Evolutionary conservation across 1,284 basidiomycete genomes (phyloP).

Genomic region (Cryptococcus floricola): DNA sequence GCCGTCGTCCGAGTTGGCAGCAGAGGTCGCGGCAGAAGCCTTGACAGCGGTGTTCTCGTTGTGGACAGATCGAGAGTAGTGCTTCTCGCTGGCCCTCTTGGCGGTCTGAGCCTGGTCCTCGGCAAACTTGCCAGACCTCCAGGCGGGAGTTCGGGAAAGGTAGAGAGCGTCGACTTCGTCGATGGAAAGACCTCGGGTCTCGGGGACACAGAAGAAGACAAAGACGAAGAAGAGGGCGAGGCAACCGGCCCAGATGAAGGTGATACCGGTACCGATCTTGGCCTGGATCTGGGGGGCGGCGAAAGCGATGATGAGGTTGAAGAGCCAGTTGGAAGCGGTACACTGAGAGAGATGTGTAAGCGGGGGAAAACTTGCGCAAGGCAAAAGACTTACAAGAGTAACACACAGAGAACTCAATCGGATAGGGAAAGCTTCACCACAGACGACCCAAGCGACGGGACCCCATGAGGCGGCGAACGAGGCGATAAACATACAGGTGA

Average conservation of each 20-base stretch:
- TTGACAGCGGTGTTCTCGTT: constrained; percentile 16
- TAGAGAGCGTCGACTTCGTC: constrained; percentile 49
- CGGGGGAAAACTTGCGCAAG: neutral
- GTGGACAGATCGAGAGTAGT: constrained; percentile 25
- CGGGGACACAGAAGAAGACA: constrained; percentile 49
- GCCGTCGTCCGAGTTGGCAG: constrained; percentile 18
- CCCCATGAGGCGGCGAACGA: constrained; percentile 52
- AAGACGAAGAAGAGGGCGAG: constrained; percentile 37
- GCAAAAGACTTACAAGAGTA: constrained; percentile 27
- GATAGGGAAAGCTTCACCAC: constrained; percentile 51
- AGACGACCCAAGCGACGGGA: constrained; percentile 48
- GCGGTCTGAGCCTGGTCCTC: constrained; percentile 16
- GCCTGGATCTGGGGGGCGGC: constrained; percentile 47
- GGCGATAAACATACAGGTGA: constrained; percentile 53
- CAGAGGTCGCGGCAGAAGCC: constrained; percentile 14
- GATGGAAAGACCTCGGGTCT: constrained; percentile 44
- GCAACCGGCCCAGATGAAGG: constrained; percentile 49
- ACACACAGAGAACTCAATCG: constrained; percentile 48
- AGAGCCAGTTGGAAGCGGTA: constrained; percentile 50
- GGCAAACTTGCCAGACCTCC: constrained; percentile 29
- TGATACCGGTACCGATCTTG: constrained; percentile 44
- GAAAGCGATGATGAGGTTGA: constrained; percentile 48
- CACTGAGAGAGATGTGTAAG: constrained; percentile 7
- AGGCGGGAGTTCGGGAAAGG: constrained; percentile 42
- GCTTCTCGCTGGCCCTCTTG: constrained; percentile 24